Evolutionary conservation across 768 basidiomycete genomes (phyloP).

Genomic region (Lanmaoa pseudosensibilis): DNA sequence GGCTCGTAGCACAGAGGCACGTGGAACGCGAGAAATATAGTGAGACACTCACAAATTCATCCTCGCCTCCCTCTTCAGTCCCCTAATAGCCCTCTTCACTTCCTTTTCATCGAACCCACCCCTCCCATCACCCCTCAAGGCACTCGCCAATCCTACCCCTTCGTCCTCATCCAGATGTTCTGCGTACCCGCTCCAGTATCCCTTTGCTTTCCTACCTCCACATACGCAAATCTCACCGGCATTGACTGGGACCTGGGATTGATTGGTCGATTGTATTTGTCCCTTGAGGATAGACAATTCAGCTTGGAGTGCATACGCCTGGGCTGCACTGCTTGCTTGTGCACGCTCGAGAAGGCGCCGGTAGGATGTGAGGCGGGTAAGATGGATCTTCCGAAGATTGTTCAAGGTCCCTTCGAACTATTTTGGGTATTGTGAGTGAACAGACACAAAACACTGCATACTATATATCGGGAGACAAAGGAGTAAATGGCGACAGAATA

Average conservation of each 20-base stretch:
- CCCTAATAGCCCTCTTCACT: constrained; percentile 62
- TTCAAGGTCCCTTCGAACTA: constrained; percentile 49
- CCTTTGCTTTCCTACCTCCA: constrained; percentile 59
- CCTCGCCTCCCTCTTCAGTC: constrained; percentile 62
- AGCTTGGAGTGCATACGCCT: constrained; percentile 83
- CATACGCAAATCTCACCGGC: constrained; percentile 45
- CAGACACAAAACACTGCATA: background rate
- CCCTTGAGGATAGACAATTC: constrained; percentile 68
- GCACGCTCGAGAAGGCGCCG: constrained; percentile 79
- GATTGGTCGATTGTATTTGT: constrained; percentile 31
- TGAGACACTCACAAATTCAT: constrained; percentile 64
- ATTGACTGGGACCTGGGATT: constrained; percentile 11
- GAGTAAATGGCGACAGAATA: background rate
- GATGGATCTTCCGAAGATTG: constrained; percentile 42
- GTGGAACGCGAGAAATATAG: background rate
- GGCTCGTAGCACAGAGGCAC: background rate
- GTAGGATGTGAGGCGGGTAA: constrained; percentile 64
- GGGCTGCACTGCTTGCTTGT: constrained; percentile 76
- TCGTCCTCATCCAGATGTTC: constrained; percentile 46
- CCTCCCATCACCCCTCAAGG: constrained; percentile 45
- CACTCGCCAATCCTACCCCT: constrained; percentile 44
- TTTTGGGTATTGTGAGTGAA: constrained; percentile 4
- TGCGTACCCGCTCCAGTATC: constrained; percentile 74
- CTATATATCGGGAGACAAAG: background rate
- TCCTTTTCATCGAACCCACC: constrained; percentile 71